phyloP scores from a whole-genome alignment of 2,329 filamentous ascomycete genomes.

The Capronia americana region DNA sequence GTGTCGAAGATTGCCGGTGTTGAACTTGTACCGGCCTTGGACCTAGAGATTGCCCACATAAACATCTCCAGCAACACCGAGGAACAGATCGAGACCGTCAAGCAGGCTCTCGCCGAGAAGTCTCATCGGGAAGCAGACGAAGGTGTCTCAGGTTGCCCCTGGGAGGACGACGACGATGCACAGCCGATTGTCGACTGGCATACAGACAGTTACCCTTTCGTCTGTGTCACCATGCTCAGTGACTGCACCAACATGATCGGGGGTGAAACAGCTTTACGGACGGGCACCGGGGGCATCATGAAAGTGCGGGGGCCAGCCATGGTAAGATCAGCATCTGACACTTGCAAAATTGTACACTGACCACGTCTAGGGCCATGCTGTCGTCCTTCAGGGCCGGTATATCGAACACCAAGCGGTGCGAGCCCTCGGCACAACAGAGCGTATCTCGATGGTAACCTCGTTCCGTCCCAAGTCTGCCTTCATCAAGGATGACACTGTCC shows the following conservation, averaged over 20 bases:
- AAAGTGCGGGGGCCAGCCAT: slow-evolving; percentile 54
- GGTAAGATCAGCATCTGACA: slow-evolving; percentile 43
- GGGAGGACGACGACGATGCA: slow-evolving; percentile 39
- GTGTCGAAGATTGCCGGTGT: slow-evolving; percentile 65
- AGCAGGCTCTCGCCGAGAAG: slow-evolving; percentile 34
- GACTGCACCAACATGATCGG: slow-evolving; percentile 57
- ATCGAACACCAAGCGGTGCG: slow-evolving; percentile 69
- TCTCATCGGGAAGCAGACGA: slow-evolving; percentile 37
- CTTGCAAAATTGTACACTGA: slow-evolving; percentile 13
- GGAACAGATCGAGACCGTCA: slow-evolving; percentile 36
- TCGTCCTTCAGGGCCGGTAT: slow-evolving; percentile 73
- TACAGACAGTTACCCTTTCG: slow-evolving; percentile 59
- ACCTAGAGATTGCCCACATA: slow-evolving; percentile 65
- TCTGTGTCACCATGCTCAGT: slow-evolving; percentile 60
- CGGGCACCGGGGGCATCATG: slow-evolving; percentile 54
- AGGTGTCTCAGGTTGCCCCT: slow-evolving; percentile 37
- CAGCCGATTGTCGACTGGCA: slow-evolving; percentile 57
- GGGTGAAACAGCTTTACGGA: slow-evolving; percentile 67
- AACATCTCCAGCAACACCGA: slow-evolving; percentile 57
- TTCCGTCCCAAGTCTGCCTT: slow-evolving; percentile 65
- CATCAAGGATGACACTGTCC: slow-evolving; percentile 65
- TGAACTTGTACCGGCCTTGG: slow-evolving; percentile 62
- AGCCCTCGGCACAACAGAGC: slow-evolving; percentile 64
- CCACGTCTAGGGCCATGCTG: slow-evolving; percentile 61
- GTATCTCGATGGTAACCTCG: slow-evolving; percentile 70